These are phyloP conservation scores for Elongisporangium senticosum DNA, from an alignment of 352 stramenopile genomes.

Conservation along the genomic window DNA sequence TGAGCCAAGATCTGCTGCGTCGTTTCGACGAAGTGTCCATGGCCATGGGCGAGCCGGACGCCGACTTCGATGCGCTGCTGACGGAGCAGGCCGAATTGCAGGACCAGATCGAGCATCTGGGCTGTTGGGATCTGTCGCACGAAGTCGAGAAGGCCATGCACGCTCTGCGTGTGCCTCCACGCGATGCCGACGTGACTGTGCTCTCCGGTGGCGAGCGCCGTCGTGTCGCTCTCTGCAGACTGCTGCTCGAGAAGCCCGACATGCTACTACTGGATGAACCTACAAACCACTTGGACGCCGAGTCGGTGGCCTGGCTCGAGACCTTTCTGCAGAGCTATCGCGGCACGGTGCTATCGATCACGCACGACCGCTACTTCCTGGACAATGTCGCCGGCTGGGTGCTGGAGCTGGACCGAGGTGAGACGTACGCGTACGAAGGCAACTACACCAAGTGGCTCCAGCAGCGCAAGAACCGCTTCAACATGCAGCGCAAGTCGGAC, in stretches of 20 bases:
- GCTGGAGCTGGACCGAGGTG: slow-evolving; percentile 94
- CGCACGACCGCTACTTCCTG: slow-evolving; percentile 98
- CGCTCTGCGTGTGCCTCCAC: slow-evolving; percentile 64
- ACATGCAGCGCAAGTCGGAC: slow-evolving; percentile 93
- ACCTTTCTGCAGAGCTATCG: slow-evolving; percentile 95
- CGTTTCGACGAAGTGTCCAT: slow-evolving; percentile 86
- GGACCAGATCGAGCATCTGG: slow-evolving; percentile 80
- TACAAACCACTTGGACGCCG: slow-evolving; percentile 97
- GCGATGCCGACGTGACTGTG: slow-evolving; percentile 58
- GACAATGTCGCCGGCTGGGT: slow-evolving; percentile 98
- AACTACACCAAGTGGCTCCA: slow-evolving; percentile 98
- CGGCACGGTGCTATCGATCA: slow-evolving; percentile 97
- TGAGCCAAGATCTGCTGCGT: slow-evolving; percentile 71
- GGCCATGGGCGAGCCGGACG: slow-evolving; percentile 87
- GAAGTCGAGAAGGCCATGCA: slow-evolving; percentile 83
- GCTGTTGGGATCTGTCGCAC: slow-evolving; percentile 78
- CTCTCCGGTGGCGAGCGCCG: slow-evolving; percentile 93
- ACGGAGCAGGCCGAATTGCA: slow-evolving; percentile 84
- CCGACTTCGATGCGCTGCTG: slow-evolving; percentile 84
- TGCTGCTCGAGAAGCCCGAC: slow-evolving; percentile 95
- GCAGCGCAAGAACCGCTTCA: slow-evolving; percentile 91
- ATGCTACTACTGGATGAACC: slow-evolving; percentile 97
- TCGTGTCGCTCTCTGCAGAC: slow-evolving; percentile 92
- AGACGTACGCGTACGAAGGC: slow-evolving; percentile 97
- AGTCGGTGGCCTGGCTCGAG: slow-evolving; percentile 97